Evolutionary conservation across 495 filamentous ascomycete genomes (phyloP).

Genomic region (Lasiosphaeris hirsuta): DNA sequence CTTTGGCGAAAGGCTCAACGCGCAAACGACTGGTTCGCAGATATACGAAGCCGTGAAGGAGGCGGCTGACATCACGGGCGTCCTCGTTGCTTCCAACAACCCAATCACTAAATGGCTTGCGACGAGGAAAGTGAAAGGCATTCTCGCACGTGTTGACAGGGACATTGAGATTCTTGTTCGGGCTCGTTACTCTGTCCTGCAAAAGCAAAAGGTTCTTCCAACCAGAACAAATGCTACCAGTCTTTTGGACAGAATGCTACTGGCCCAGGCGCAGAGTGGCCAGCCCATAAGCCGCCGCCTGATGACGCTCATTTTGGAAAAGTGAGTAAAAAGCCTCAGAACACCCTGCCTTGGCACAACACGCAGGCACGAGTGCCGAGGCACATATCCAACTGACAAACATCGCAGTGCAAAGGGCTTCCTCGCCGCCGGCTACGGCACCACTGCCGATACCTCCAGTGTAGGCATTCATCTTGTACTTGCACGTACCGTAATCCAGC

Average conservation of each 20-base stretch:
- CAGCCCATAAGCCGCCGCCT: not conserved
- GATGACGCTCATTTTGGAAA: not conserved
- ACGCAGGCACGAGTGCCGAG: too few relatives aligned
- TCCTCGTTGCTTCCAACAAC: not conserved
- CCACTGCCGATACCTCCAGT: conserved; percentile 14
- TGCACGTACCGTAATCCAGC: not conserved
- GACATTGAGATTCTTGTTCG: not conserved
- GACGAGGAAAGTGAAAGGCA: not conserved
- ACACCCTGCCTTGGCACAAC: too few relatives aligned
- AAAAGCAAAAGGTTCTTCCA: not conserved
- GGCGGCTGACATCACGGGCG: not conserved
- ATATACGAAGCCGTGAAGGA: not conserved
- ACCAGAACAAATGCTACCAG: not conserved
- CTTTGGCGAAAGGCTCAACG: conserved; percentile 13
- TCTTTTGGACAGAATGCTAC: not conserved
- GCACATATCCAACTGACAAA: not conserved
- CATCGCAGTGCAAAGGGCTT: conserved; percentile 14
- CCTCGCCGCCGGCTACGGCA: conserved; percentile 16
- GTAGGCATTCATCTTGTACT: not conserved
- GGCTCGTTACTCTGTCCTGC: not conserved
- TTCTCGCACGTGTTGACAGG: not conserved
- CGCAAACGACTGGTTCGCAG: conserved; percentile 5
- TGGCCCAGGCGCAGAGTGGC: not conserved
- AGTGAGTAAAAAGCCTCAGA: not conserved
- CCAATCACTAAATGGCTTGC: not conserved